Evolutionary conservation across 2,329 filamentous ascomycete species (phyloP), one percentile per base, ranked within the genome.

Genomic region (Aspergillus novoparasiticus): DNA sequence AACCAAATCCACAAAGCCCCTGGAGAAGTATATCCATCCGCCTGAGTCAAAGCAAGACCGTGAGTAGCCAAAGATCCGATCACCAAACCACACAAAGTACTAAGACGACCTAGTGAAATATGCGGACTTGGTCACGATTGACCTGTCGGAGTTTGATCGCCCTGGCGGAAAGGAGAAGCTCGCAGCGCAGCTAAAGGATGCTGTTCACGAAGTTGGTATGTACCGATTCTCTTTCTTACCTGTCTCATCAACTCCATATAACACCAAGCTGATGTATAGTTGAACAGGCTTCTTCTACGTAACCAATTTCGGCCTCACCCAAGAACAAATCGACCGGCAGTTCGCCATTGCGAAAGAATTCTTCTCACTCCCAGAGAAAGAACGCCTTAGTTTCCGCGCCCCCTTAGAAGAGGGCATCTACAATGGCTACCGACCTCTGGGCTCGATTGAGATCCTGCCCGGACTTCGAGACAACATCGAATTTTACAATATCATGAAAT

Each of bases 401-500:
- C 76, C 83, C 46, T 78, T 84, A 4, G 83, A 82, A 57, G 76
- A 80, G 32, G 85, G 83, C 0, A 82, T 82, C 34, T 87, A 87
- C 71, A 86, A 86, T 64, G 85, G 85, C 4, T 86, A 83, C 66
- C 80, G 82, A 32, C 82, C 82, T 0, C 68, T 79, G 1, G 83
- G 83, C 1, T 58, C 64, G 9, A 61, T 81, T 41, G 78, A 74
- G 23, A 61, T 73, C 21, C 63, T 65, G 19, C 71, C 72, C 1
- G 74, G 75, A 14, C 62, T 73, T 26, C 68, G 65, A 28, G 86
- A 88, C 69, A 87, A 87, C 62, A 77, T 85, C 41, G 83, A 88
- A 69, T 82, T 87, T n/a, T 88, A 85, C 78, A 87, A 88, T 69
- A 82, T 87, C 16, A 82, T 84, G 63, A 89, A 89, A 68, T 88